Percentiles rank a stretch among this genome's conserved stretches.
Conservation (phyloP, 306 rosid genomes). For the Prunus davidiana region DNA sequence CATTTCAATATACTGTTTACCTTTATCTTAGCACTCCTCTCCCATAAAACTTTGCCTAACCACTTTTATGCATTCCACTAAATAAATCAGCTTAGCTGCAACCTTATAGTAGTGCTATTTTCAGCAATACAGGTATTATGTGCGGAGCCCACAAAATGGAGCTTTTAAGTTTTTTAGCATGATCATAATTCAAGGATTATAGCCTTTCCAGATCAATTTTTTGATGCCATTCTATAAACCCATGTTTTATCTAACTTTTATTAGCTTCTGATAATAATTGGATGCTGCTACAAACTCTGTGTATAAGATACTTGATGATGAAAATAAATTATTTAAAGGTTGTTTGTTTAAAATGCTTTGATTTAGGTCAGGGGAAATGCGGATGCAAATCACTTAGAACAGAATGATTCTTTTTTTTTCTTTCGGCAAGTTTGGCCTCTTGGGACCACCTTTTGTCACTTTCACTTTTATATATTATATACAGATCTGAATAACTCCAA, state of each 20-base stretch:
- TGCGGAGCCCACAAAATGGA: slow-evolving; percentile 43
- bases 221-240: not conserved
- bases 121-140: slow-evolving; percentile 14
- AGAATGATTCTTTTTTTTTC: not conserved
- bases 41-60: slow-evolving; percentile 8
- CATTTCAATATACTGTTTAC: slow-evolving; percentile 34
- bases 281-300: not conserved
- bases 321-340: not conserved
- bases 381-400: not conserved
- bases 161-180: slow-evolving; percentile 26
- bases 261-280: slow-evolving; percentile 7
- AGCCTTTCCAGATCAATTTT: not conserved
- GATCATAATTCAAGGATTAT: slow-evolving; percentile 14
- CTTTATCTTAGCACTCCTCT: slow-evolving; percentile 46
- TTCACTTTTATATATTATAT: not conserved
- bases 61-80: slow-evolving; percentile 25
- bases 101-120: slow-evolving; percentile 23
- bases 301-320: slow-evolving; percentile 3
- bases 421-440: not conserved
- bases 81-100: slow-evolving; percentile 1
- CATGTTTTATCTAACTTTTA: not conserved
- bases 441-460: slow-evolving; percentile 1
- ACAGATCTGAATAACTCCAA: slow-evolving; percentile 1
- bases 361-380: slow-evolving; percentile 1
- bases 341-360: not conserved